These are phyloP conservation scores for Senna siamea DNA, from an alignment of 306 rosid species.

Conservation along the genomic window DNA sequence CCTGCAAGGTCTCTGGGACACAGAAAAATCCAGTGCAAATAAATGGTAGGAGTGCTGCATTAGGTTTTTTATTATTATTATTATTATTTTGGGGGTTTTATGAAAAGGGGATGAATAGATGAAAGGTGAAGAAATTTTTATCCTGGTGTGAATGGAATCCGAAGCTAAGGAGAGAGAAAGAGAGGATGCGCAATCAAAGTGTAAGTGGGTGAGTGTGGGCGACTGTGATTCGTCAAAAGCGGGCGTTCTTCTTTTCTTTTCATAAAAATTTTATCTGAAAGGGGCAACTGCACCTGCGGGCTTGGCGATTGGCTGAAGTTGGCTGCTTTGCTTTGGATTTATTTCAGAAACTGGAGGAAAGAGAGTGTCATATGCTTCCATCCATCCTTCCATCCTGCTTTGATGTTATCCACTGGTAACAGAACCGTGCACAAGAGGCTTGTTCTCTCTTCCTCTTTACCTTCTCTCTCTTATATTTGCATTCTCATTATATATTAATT, in stretches of 20 bases:
- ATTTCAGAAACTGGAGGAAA: constrained; percentile 23
- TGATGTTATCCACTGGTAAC: constrained; percentile 55
- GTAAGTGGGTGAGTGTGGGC: constrained; percentile 36
- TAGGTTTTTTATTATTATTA: neutral
- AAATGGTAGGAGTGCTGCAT: constrained; percentile 30
- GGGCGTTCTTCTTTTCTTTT: constrained; percentile 21
- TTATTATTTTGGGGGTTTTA: constrained; percentile 10
- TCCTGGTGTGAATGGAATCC: constrained; percentile 54
- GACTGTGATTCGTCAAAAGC: constrained; percentile 52
- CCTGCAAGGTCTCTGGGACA: constrained; percentile 32
- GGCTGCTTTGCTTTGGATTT: constrained; percentile 56
- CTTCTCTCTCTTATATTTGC: constrained; percentile 4
- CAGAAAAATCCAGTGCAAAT: constrained; percentile 25
- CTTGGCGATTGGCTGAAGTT: constrained; percentile 54
- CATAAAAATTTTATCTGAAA: constrained; percentile 32
- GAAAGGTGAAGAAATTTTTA: neutral
- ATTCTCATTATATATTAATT: neutral
- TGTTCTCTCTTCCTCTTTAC: constrained; percentile 34
- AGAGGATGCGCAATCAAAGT: constrained; percentile 23
- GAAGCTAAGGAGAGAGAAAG: constrained; percentile 30
- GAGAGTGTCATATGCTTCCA: constrained; percentile 33
- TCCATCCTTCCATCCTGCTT: constrained; percentile 42
- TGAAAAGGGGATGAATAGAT: neutral
- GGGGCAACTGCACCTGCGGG: constrained; percentile 39
- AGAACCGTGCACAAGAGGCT: constrained; percentile 38